Base-by-base conservation (phyloP, 306 rosid genomes). In the Gastrolobium bilobum region DNA sequence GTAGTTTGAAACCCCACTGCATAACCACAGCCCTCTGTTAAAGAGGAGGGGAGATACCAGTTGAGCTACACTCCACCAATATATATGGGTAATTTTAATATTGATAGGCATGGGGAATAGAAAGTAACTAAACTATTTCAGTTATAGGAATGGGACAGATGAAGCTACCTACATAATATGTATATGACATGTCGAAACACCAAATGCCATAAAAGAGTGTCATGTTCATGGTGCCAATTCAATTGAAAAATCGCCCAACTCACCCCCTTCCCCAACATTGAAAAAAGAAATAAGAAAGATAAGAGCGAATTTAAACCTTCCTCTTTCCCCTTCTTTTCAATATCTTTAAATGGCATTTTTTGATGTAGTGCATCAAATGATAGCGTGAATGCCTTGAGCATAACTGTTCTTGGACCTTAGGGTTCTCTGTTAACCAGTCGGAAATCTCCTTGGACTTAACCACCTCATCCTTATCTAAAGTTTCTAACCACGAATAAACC, bases 281-380 rank as follows among this genome's bases (percentile, higher is more conserved):
- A 40, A 39, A 37, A 42, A 46, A 29, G n/a, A 20, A 26, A 10
- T 47, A 44, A 75, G 29, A 62, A 65, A 74, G 20, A 38, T 51
- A 6, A 37, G 14, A 77, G 14, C 52, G 38, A 48, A 64, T 9
- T 14, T 34, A n/a, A 66, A 91, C 98, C 99, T 93, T 92, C 81
- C 72, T 90, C 89, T 81, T 93, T 63, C 86, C 98, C 86, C 86
- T 87, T 84, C 97, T 93, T 83, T 89, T 95, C 40, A 95, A 71
- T 40, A 95, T 93, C 92, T 95, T 95, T 74, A 95, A 77, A 83
- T 95, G 99, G 31, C 99, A 95, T 84, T 95, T 95, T 75, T 93
- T 95, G 30, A 95, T 84, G 81, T 95, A 93, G 68, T 93, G 97
- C 98, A 90, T 95, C 86, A 95, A 76, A 75, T 95, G 98, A 79